phyloP scores from a whole-genome alignment of 169 alveolate genomes.

The Cryptosporidium viatorum region DNA sequence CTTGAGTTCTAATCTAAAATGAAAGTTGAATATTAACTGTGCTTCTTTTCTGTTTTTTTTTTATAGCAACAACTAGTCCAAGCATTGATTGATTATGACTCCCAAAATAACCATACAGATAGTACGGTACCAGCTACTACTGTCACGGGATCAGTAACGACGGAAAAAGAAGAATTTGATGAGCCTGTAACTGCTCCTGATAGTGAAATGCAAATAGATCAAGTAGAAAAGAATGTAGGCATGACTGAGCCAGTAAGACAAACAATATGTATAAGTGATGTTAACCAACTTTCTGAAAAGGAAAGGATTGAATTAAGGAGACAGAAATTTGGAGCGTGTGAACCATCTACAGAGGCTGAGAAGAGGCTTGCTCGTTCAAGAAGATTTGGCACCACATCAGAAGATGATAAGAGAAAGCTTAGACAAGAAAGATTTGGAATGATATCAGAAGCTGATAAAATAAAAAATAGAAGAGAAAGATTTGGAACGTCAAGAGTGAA shows the following conservation, averaged over 20 bases:
- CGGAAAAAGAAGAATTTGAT: not conserved
- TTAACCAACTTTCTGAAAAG: slow-evolving; percentile 36
- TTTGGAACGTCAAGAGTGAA: slow-evolving; percentile 27
- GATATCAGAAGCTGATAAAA: slow-evolving; percentile 43
- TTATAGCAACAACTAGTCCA: slow-evolving; percentile 60
- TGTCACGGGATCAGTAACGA: not conserved
- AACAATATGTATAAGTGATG: slow-evolving; percentile 29
- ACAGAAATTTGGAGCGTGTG: slow-evolving; percentile 53
- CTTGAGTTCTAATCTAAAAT: not conserved
- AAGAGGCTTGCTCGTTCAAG: slow-evolving; percentile 47
- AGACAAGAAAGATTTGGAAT: slow-evolving; percentile 56
- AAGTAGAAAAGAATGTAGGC: not conserved
- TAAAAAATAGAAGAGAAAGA: slow-evolving; percentile 45
- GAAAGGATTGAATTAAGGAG: slow-evolving; percentile 66
- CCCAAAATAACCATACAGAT: slow-evolving; percentile 1
- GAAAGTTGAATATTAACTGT: not conserved
- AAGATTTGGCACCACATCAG: slow-evolving; percentile 44
- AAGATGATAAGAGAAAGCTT: slow-evolving; percentile 30
- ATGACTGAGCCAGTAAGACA: not conserved
- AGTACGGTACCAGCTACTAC: not conserved
- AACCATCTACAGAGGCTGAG: slow-evolving; percentile 11
- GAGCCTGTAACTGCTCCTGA: not conserved
- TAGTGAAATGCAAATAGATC: not conserved
- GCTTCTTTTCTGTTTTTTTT: not conserved
- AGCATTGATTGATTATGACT: slow-evolving; percentile 46